These are phyloP conservation scores for Amphicarpaea edgeworthii DNA, from an alignment of 306 rosid genomes.

Conservation along the genomic window DNA sequence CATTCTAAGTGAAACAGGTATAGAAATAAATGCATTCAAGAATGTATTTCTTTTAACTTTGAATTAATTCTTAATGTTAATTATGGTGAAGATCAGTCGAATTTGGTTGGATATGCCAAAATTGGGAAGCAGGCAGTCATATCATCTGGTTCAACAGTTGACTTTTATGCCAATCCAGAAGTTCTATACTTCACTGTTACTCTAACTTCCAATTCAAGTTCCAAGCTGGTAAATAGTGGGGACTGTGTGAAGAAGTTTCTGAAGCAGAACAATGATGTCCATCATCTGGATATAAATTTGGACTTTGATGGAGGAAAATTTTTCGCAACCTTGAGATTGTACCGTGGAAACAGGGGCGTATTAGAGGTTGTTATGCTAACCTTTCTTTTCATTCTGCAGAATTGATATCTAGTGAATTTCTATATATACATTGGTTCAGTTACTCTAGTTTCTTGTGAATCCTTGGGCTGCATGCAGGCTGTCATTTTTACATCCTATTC, in stretches of 20 bases:
- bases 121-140: slow-evolving; percentile 70
- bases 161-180: slow-evolving; percentile 83
- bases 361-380: slow-evolving; percentile 73
- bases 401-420: slow-evolving; percentile 38
- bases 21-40: slow-evolving; percentile 42
- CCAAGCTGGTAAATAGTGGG: slow-evolving; percentile 79
- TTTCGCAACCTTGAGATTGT: slow-evolving; percentile 80
- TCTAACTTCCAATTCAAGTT: slow-evolving; percentile 62
- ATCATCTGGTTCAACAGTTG: slow-evolving; percentile 67
- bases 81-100: slow-evolving; percentile 63
- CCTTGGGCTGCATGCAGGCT: slow-evolving; percentile 65
- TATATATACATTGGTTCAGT: slow-evolving; percentile 23
- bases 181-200: slow-evolving; percentile 74
- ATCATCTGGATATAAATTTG: slow-evolving; percentile 72
- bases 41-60: slow-evolving; percentile 31
- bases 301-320: slow-evolving; percentile 77
- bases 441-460: slow-evolving; percentile 41
- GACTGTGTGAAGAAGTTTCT: slow-evolving; percentile 83
- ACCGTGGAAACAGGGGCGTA: slow-evolving; percentile 78
- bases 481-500: slow-evolving; percentile 84
- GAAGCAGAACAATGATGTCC: slow-evolving; percentile 73
- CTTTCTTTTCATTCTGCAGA: slow-evolving; percentile 38
- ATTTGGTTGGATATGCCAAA: slow-evolving; percentile 53
- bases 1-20: slow-evolving; percentile 83
- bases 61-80: slow-evolving; percentile 42